A percentile compares a stretch with the other conserved stretches of the same genome.
phyloP scores from a whole-genome alignment of 495 filamentous ascomycete species.

The Penicillium flavigenum region DNA sequence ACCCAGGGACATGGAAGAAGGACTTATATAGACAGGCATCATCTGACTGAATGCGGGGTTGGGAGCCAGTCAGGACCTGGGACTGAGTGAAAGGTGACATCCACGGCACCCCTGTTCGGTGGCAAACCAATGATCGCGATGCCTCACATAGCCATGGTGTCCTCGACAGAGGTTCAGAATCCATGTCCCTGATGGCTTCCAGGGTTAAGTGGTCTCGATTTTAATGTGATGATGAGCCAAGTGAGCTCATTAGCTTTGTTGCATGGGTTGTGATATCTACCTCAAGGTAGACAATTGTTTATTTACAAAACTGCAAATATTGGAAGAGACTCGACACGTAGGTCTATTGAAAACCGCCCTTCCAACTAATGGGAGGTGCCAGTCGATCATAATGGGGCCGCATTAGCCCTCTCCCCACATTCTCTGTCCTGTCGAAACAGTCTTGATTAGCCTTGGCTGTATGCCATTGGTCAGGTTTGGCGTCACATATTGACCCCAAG shows the following conservation, averaged over 20 bases:
- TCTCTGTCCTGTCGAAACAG: not conserved
- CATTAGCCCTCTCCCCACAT: slow-evolving; percentile 1
- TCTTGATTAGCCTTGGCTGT: slow-evolving; percentile 6
- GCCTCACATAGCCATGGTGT: not conserved
- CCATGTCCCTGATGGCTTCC: not conserved
- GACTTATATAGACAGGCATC: slow-evolving; percentile 25
- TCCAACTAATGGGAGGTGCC: not conserved
- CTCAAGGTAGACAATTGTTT: not conserved
- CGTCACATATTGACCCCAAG: slow-evolving; percentile 1
- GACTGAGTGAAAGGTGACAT: slow-evolving; percentile 24
- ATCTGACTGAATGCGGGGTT: slow-evolving; percentile 34
- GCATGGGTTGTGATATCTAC: not conserved
- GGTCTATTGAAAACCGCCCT: not conserved
- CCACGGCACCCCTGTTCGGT: slow-evolving; percentile 19
- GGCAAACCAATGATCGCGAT: slow-evolving; percentile 12
- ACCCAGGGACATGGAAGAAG: not conserved
- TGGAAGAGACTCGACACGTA: not conserved
- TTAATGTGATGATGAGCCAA: not conserved
- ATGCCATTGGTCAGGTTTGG: slow-evolving; percentile 5
- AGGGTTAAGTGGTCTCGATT: not conserved
- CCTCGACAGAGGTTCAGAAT: slow-evolving; percentile 6
- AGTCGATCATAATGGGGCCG: slow-evolving; percentile 3
- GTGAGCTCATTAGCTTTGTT: not conserved
- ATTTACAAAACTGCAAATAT: not conserved
- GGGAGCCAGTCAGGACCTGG: slow-evolving; percentile 13